These are phyloP conservation scores for Rutidosis leptorrhynchoides DNA, from an alignment of 129 eudicot species.

Conservation along the genomic window DNA sequence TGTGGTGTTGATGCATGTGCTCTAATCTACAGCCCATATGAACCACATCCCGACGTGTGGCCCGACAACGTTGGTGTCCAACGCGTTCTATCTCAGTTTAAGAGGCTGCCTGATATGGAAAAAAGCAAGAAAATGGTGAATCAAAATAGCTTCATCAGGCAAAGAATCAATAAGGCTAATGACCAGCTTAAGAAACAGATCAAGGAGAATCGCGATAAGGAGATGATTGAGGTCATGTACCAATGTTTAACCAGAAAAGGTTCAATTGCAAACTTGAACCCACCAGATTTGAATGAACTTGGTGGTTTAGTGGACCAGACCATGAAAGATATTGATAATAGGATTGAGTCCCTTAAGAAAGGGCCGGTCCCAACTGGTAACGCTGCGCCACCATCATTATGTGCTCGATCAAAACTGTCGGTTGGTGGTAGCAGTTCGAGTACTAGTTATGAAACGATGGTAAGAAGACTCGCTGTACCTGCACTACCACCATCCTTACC, in stretches of 20 bases:
- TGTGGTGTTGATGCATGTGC: conserved; percentile 33
- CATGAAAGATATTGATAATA: conserved; percentile 34
- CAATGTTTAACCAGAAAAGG: conserved; percentile 47
- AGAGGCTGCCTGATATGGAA: conserved; percentile 41
- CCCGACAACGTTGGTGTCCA: conserved; percentile 30
- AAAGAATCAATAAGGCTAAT: conserved; percentile 32
- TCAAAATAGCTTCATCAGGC: conserved; percentile 33
- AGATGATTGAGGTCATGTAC: conserved; percentile 49
- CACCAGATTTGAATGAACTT: conserved; percentile 43
- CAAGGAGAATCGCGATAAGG: conserved; percentile 51
- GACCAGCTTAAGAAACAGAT: conserved; percentile 34
- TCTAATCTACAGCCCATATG: conserved; percentile 29
- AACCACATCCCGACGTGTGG: conserved; percentile 39
- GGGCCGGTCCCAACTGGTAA: conserved; percentile 3
- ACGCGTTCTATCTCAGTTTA: conserved; percentile 30
- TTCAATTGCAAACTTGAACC: conserved; percentile 32
- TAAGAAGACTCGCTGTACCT: not conserved
- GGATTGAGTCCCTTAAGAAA: conserved; percentile 38
- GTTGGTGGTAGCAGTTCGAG: not conserved
- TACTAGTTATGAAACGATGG: conserved; percentile 10
- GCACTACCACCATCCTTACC: conserved; percentile 8
- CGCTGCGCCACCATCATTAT: not conserved
- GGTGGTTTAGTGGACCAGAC: conserved; percentile 46
- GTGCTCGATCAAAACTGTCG: conserved; percentile 2
- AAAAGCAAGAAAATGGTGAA: conserved; percentile 44